Percentiles rank a stretch among this genome's conserved stretches.
Conservation (phyloP, 2,329 filamentous ascomycete species). For the Balansia obtecta region DNA sequence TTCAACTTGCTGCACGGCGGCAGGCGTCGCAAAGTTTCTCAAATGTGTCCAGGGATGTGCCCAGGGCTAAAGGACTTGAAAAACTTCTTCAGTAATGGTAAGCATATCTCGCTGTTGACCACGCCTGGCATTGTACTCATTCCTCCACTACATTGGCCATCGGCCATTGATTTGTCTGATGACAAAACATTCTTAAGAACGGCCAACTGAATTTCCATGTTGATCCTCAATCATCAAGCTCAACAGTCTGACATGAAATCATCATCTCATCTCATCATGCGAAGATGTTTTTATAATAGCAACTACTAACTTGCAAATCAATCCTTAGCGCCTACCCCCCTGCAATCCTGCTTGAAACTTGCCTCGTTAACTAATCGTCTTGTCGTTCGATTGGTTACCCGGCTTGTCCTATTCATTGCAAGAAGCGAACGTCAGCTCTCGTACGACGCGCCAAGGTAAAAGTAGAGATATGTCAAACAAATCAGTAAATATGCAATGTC, state of each 20-base stretch:
- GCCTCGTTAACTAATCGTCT: not conserved
- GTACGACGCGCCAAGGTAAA: no score
- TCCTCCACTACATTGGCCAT: not conserved
- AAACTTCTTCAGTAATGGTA: conserved; percentile 1
- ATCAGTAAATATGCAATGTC: no score
- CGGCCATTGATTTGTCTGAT: conserved; percentile 28
- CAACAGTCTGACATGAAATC: conserved; percentile 43
- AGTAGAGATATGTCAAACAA: no score
- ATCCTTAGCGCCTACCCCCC: not conserved
- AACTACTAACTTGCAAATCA: not conserved
- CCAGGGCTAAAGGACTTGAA: not conserved
- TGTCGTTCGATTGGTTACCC: not conserved
- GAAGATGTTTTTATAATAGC: not conserved
- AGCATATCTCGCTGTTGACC: conserved; percentile 3
- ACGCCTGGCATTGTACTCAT: not conserved
- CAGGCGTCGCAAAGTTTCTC: no score
- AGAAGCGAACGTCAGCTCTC: no score
- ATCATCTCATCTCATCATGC: not conserved
- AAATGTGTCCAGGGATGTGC: no score
- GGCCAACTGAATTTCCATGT: conserved; percentile 52
- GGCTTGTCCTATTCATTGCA: no score
- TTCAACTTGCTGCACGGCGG: no score
- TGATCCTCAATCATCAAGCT: conserved; percentile 47
- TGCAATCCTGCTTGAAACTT: not conserved
- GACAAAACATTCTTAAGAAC: conserved; percentile 49